Evolutionary conservation across 371 early-diverging fungal genomes (phyloP).

Genomic region (Apophysomyces trapeziformis): DNA sequence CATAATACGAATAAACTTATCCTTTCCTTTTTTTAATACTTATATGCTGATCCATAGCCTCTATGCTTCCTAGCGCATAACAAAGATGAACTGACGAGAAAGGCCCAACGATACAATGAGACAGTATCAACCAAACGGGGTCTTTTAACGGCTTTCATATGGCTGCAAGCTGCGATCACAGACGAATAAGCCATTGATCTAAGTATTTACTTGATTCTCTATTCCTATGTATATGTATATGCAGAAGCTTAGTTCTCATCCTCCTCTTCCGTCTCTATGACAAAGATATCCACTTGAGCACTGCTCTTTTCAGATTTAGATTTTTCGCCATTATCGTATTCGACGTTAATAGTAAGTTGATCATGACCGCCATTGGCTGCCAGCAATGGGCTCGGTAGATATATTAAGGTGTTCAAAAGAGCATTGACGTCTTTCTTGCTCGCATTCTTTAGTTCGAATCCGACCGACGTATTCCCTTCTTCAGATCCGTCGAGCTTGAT

Average conservation of each 20-base stretch:
- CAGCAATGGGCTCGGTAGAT: constrained; percentile 36
- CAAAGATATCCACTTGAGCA: constrained; percentile 31
- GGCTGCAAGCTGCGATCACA: background rate
- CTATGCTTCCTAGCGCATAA: background rate
- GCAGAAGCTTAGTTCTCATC: constrained; percentile 17
- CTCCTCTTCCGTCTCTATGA: constrained; percentile 42
- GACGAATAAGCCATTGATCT: background rate
- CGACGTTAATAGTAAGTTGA: constrained; percentile 29
- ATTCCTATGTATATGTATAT: background rate
- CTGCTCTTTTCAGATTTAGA: constrained; percentile 18
- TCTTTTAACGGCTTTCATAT: constrained; percentile 1
- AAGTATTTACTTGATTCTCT: background rate
- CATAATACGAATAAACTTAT: background rate
- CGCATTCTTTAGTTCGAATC: constrained; percentile 23
- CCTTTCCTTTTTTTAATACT: background rate
- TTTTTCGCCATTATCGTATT: constrained; percentile 15
- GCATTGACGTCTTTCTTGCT: constrained; percentile 41
- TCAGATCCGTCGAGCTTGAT: constrained; percentile 15
- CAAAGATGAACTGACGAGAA: background rate
- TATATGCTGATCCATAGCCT: constrained; percentile 2
- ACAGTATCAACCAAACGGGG: background rate
- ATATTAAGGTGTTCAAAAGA: constrained; percentile 38
- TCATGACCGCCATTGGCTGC: constrained; percentile 51
- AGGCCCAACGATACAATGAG: background rate
- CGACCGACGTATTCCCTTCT: background rate